Evolutionary conservation across 371 early-diverging fungal species (phyloP), one percentile per base, ranked within the genome.

Genomic region (Rhizopus arrhizus): DNA sequence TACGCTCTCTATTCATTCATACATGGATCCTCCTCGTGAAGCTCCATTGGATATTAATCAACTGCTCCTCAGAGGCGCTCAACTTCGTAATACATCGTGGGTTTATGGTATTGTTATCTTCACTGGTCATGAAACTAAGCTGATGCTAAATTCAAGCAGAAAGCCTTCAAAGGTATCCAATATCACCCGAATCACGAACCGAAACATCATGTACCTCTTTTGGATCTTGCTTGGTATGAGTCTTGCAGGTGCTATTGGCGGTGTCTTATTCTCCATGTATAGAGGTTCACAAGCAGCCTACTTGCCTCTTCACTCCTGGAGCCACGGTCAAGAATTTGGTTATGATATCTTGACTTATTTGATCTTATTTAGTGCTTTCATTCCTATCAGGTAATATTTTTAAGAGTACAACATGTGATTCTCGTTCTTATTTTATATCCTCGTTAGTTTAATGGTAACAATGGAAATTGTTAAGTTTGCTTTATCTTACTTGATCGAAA

Each of bases 191-290:
- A 89, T 92, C 69, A 96, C 96, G 53, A 97, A 97, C 75, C 75
- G 84, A 31, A 95, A 98, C 64, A 96, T 98, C 65, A 81, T 93
- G 29, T 95, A 92, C 61, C 73, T 98, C 60, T 98, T 98, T 65
- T 61, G 83, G 9, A 90, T 97, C 55, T 81, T 98, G 28, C 69
- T 96, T 13, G 61, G 81, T 9, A 87, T 97, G 88, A 86, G 95
- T 12, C 68, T 97, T 32, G 76, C 88, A 54, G 92, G 95, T 75
- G 89, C 93, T 4, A 66, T 87, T 29, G 94, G 93, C 12, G 83
- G 82, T 64, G 70, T 89, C 58, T 79, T 86, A 43, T 67, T 84
- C 58, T 66, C 73, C 29, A 73, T 73, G 57, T 78, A 70, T 42
- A 73, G 64, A 60, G 48, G 59, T 1, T 36, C 48, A 47, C 50